Conservation (phyloP, 2,329 filamentous ascomycete genomes). For the Diplocarpon rosae region DNA sequence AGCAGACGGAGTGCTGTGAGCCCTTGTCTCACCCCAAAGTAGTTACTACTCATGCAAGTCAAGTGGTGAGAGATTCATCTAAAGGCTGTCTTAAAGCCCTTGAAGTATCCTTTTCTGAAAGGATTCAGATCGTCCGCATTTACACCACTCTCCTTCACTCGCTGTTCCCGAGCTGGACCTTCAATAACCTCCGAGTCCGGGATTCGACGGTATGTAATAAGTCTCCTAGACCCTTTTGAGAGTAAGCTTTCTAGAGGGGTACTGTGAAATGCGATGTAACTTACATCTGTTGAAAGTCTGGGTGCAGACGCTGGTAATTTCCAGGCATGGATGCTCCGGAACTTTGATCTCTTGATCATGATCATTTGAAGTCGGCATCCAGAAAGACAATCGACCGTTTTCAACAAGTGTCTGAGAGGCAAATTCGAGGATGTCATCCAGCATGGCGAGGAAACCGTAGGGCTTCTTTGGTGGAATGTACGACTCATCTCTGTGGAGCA, state of each 20-base stretch:
- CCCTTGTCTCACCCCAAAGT: too few species aligned
- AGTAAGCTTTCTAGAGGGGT: conserved; percentile 10
- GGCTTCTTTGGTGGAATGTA: conserved; percentile 84
- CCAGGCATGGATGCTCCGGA: conserved; percentile 65
- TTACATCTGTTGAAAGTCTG: conserved; percentile 85
- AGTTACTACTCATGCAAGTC: too few species aligned
- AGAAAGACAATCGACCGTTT: conserved; percentile 74
- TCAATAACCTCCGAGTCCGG: conserved; percentile 44
- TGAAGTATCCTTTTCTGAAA: conserved; percentile 45
- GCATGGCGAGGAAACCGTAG: conserved; percentile 83
- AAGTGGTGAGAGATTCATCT: conserved; percentile 6
- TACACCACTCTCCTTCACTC: conserved; percentile 31
- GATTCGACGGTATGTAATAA: conserved; percentile 75
- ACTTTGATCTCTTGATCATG: conserved; percentile 65
- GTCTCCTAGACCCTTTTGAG: conserved; percentile 63
- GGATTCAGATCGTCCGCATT: conserved; percentile 57
- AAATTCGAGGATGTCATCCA: conserved; percentile 82
- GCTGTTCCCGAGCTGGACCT: conserved; percentile 19
- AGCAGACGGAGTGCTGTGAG: not conserved
- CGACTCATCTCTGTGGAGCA: conserved; percentile 38
- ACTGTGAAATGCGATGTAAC: conserved; percentile 12
- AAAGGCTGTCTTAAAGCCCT: conserved; percentile 29
- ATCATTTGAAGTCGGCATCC: conserved; percentile 90
- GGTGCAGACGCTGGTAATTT: conserved; percentile 64
- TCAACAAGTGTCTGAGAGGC: conserved; percentile 66